Base-by-base conservation (phyloP, 805 yeast genomes). In the Myxozyma vanderwaltii region DNA sequence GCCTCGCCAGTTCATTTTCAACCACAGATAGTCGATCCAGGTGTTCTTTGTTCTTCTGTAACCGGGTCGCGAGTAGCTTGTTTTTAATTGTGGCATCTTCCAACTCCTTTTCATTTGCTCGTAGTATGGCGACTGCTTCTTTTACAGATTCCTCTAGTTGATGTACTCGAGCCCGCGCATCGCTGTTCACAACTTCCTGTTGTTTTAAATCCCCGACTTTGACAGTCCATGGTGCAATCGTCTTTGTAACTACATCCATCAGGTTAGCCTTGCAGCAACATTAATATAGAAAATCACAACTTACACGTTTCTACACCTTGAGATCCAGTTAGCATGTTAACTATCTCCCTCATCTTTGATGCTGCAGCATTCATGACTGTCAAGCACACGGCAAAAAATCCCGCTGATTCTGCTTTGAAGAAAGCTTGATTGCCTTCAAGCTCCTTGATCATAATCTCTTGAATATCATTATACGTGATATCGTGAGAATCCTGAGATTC, bases 41-140 rank as follows among this genome's bases (percentile, higher is more conserved):
- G 8, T 55, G 56, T 13, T 53, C 57, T 17, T 33, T 45, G 46
- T 33, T 58, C 53, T 65, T 66, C 29, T 49, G 46, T 4, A 68
- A 51, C 39, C 66, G 62, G 7, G 69, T 54, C 23, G 61, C 64
- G 7, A 63, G 47, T 15, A 69, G 51, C 12, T 58, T 65, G 13
- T 63, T 21, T 47, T 64, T 67, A 29, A 70, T 64, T 19, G 61
- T 51, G 13, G 68, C 56, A 41, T 70, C 73, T 51, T 70, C 73
- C 7, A 70, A 56, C 6, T 31, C 49, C 19, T 51, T 59, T 36
- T 68, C 71, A 33, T 67, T 66, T 3, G 47, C 40, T 8, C 65
- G 58, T 27, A 68, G 35, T 10, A 53, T 57, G 1, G 63, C 58
- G 3, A 65, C 63, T 13, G 68, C 51, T 24, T 58, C 57, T 19